Percentiles rank a stretch among this genome's conserved stretches.
phyloP scores from a whole-genome alignment of 225 moss, liverwort and hornwort species.

The Lunularia cruciata region DNA sequence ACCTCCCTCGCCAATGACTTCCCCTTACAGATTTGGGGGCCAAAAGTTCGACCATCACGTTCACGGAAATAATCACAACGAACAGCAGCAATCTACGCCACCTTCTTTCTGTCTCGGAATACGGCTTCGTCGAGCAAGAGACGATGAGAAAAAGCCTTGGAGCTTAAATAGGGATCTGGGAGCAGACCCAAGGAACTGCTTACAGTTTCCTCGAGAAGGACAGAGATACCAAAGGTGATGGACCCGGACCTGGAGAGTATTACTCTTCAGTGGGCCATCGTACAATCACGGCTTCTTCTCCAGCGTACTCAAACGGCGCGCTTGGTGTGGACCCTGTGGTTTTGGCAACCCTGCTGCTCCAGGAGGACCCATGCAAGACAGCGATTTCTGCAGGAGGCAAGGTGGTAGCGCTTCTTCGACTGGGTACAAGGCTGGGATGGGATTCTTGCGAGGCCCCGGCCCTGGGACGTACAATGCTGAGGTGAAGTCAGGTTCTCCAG shows the following conservation, averaged over 20 bases:
- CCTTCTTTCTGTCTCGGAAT: slow-evolving; percentile 23
- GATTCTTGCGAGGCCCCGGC: slow-evolving; percentile 33
- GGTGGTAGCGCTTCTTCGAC: background rate
- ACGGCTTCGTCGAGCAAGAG: slow-evolving; percentile 14
- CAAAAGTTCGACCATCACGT: background rate
- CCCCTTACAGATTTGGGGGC: too few relatives aligned
- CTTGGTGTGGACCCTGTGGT: slow-evolving; percentile 29
- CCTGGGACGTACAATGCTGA: slow-evolving; percentile 35
- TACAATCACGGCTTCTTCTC: slow-evolving; percentile 31
- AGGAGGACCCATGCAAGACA: slow-evolving; percentile 3
- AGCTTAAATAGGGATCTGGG: slow-evolving; percentile 38
- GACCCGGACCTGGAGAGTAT: slow-evolving; percentile 35
- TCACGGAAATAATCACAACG: background rate
- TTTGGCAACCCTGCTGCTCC: background rate
- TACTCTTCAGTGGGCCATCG: slow-evolving; percentile 26
- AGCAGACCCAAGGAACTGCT: slow-evolving; percentile 20
- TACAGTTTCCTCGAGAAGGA: slow-evolving; percentile 18
- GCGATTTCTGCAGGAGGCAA: background rate
- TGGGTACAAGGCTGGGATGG: slow-evolving; percentile 14
- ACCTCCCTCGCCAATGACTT: background rate
- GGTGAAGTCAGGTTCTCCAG: slow-evolving; percentile 28
- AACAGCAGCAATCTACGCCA: background rate
- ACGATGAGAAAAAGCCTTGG: slow-evolving; percentile 30
- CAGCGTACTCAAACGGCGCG: slow-evolving; percentile 40
- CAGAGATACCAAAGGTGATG: slow-evolving; percentile 4